Percentiles rank a stretch among this genome's conserved stretches.
Evolutionary conservation across 305 asterid species (phyloP).

Genomic region (Rubia tinctorum): DNA sequence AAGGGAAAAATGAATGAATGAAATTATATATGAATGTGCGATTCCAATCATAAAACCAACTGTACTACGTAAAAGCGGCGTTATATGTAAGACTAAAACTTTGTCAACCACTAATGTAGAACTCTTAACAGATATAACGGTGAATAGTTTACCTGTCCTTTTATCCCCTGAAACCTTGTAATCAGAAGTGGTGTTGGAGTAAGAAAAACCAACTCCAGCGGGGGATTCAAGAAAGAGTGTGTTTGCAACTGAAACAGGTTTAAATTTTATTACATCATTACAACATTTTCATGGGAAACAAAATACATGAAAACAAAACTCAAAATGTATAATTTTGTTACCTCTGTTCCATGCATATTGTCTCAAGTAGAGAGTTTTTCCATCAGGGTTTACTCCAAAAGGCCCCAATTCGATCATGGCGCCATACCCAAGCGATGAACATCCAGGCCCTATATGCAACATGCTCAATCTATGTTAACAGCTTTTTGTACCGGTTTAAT

Average conservation of each 20-base stretch:
- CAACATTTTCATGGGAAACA: neutral
- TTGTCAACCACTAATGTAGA: too few species aligned
- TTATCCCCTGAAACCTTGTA: constrained; percentile 30
- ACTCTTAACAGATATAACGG: too few species aligned
- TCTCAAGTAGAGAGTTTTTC: constrained; percentile 35
- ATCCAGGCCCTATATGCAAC: constrained; percentile 35
- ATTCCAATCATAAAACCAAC: neutral
- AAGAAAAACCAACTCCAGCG: constrained; percentile 46
- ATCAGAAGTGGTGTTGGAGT: constrained; percentile 34
- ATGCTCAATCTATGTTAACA: too few species aligned
- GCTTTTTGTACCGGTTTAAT: too few species aligned
- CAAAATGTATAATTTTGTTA: neutral
- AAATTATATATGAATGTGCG: neutral
- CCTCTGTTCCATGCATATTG: constrained; percentile 38
- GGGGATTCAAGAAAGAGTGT: constrained; percentile 39
- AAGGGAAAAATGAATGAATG: neutral
- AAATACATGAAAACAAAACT: neutral
- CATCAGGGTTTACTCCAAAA: constrained; percentile 40
- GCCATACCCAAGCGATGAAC: constrained; percentile 42
- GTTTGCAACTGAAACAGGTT: constrained; percentile 34
- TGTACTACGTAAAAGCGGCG: neutral
- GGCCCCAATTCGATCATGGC: constrained; percentile 42
- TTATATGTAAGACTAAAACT: too few species aligned
- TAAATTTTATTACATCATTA: neutral
- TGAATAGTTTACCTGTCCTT: constrained; percentile 26